These are phyloP conservation scores for Biscutella laevigata DNA, from an alignment of 441 rosid species.

Conservation along the genomic window DNA sequence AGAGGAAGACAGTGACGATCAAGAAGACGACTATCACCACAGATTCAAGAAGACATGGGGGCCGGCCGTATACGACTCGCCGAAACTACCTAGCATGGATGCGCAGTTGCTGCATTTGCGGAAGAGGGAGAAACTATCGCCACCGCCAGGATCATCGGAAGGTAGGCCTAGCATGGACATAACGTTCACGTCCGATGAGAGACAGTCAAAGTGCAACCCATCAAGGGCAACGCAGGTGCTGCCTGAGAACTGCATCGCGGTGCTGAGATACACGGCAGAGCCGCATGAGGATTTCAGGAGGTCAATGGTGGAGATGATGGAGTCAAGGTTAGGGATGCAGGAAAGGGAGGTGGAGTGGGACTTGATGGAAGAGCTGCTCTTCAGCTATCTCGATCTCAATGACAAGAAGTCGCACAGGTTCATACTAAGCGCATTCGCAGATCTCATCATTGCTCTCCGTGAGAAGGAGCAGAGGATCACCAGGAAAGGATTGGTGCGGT, in stretches of 20 bases:
- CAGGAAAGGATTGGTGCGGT: conserved; percentile 19
- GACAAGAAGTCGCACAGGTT: conserved; percentile 54
- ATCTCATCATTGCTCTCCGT: conserved; percentile 36
- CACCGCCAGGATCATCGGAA: conserved; percentile 27
- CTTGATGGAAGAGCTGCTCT: conserved; percentile 64
- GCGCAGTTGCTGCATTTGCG: conserved; percentile 27
- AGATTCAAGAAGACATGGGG: conserved; percentile 26
- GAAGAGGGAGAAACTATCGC: conserved; percentile 28
- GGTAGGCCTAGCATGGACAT: conserved; percentile 16
- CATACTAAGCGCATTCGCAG: conserved; percentile 67
- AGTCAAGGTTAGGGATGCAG: conserved; percentile 32
- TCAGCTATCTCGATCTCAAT: conserved; percentile 60
- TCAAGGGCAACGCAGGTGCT: too few species aligned
- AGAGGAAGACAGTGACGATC: background rate
- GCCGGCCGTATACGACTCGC: conserved; percentile 36
- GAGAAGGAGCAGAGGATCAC: conserved; percentile 24
- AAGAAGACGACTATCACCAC: conserved; percentile 8
- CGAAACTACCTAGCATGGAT: too few species aligned
- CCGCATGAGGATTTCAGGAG: conserved; percentile 54
- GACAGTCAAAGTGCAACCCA: conserved; percentile 25
- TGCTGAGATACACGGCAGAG: conserved; percentile 35
- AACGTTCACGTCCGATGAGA: conserved; percentile 21
- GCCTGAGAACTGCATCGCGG: conserved; percentile 50
- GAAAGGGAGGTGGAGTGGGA: conserved; percentile 56
- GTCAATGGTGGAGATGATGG: conserved; percentile 76